Conservation (phyloP, 1,139 yeast genomes). For the Yamadazyma siamensis region DNA sequence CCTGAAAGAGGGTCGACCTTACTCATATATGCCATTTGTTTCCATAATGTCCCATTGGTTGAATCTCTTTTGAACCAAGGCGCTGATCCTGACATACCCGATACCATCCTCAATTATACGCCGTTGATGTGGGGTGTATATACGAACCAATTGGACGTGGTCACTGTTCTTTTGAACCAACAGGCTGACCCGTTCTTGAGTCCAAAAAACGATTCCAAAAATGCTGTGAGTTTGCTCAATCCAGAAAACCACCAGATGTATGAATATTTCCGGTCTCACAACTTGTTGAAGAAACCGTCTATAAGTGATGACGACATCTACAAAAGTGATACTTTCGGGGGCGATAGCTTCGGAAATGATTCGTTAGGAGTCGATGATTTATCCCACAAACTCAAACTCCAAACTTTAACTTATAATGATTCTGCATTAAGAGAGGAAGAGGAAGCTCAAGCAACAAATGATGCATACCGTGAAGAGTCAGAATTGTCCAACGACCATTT, state of each 20-base stretch:
- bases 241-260: conserved; percentile 31
- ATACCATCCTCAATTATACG: conserved; percentile 30
- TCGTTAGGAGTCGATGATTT: conserved; percentile 44
- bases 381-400: conserved; percentile 44
- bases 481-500: conserved; percentile 27
- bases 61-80: conserved; percentile 39
- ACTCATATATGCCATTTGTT: conserved; percentile 51
- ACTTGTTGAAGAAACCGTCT: conserved; percentile 26
- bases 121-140: conserved; percentile 52
- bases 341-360: no score
- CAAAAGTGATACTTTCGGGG: conserved; percentile 18
- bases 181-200: conserved; percentile 41
- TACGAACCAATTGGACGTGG: conserved; percentile 33
- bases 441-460: conserved; percentile 21
- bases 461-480: conserved; percentile 28
- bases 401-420: conserved; percentile 36
- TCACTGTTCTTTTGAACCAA: conserved; percentile 31
- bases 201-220: conserved; percentile 29
- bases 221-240: conserved; percentile 31
- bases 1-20: conserved; percentile 46
- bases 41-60: conserved; percentile 39
- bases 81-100: conserved; percentile 40
- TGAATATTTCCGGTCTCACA: conserved; percentile 39
- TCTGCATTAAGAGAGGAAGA: conserved; percentile 18
- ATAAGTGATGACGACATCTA: conserved; percentile 15